Evolutionary conservation across 306 rosid genomes (phyloP).

Genomic region (Acacia crassicarpa): DNA sequence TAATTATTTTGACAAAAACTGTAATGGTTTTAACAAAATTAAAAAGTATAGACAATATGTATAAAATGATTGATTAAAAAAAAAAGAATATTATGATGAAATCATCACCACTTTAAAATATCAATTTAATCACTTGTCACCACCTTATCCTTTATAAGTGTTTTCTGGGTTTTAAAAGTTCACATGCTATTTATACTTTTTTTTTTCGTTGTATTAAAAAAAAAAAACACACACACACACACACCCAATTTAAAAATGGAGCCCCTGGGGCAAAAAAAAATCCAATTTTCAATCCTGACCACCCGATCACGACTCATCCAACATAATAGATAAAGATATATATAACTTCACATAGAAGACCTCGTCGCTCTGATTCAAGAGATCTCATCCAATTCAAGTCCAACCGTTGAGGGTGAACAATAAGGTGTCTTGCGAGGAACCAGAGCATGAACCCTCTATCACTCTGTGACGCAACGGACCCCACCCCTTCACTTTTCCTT

Average conservation of each 20-base stretch:
- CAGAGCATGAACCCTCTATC: constrained; percentile 34
- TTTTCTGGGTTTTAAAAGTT: too few species aligned
- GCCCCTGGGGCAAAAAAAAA: not conserved
- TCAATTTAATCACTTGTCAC: too few species aligned
- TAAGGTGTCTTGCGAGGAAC: not conserved
- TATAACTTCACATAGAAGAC: not conserved
- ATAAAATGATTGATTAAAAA: too few species aligned
- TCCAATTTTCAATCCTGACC: not conserved
- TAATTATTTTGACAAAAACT: too few species aligned
- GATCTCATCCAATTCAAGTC: not conserved
- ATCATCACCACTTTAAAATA: too few species aligned
- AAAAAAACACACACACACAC: too few species aligned
- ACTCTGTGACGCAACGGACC: constrained; percentile 17
- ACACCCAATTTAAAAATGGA: not conserved
- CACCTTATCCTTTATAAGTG: too few species aligned
- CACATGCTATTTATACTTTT: too few species aligned
- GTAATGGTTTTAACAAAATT: too few species aligned
- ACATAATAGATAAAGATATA: not conserved
- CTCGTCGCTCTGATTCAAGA: not conserved
- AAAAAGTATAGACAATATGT: too few species aligned
- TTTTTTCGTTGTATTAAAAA: too few species aligned
- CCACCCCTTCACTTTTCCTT: constrained; percentile 1
- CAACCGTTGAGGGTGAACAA: not conserved
- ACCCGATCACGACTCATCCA: not conserved
- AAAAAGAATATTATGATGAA: too few species aligned